Percentiles rank a stretch among this genome's conserved stretches.
Conservation (phyloP, 1,284 basidiomycete species). For the Trametes polyzona region DNA sequence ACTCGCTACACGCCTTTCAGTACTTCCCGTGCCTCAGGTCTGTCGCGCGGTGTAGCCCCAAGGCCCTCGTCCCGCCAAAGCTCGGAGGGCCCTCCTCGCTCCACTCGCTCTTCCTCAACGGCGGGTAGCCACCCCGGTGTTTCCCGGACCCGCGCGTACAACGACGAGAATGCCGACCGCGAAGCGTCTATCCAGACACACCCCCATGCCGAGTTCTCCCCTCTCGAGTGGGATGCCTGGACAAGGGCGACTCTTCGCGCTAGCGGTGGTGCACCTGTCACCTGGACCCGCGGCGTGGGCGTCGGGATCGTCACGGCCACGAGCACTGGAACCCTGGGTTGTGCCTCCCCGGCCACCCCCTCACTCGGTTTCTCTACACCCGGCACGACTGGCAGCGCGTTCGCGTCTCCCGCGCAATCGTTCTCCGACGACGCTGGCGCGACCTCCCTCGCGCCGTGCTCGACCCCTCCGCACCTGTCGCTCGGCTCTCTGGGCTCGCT, state of each 20-base stretch:
- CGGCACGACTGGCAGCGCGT: not conserved
- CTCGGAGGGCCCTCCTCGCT: too few species aligned
- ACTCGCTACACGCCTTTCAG: not conserved
- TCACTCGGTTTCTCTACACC: constrained; percentile 4
- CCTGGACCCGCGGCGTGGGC: constrained; percentile 4
- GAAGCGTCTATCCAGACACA: not conserved
- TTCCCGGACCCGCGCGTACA: not conserved
- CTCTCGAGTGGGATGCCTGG: not conserved
- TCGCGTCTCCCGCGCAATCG: constrained; percentile 3
- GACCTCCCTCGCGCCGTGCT: not conserved
- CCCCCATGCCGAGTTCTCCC: not conserved
- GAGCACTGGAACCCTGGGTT: constrained; percentile 8
- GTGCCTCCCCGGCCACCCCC: constrained; percentile 7
- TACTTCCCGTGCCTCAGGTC: not conserved
- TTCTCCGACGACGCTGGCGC: constrained; percentile 17
- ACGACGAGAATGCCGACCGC: constrained; percentile 16
- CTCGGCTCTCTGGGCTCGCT: constrained; percentile 4
- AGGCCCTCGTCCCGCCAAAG: not conserved
- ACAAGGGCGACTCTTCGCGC: not conserved
- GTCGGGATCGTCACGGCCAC: constrained; percentile 15
- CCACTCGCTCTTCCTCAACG: too few species aligned
- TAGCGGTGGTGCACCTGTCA: not conserved
- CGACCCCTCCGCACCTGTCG: not conserved
- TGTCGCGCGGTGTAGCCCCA: not conserved
- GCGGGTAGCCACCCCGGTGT: not conserved